Conservation (phyloP, 2,329 filamentous ascomycete species). For the Fusarium mangiferae region DNA sequence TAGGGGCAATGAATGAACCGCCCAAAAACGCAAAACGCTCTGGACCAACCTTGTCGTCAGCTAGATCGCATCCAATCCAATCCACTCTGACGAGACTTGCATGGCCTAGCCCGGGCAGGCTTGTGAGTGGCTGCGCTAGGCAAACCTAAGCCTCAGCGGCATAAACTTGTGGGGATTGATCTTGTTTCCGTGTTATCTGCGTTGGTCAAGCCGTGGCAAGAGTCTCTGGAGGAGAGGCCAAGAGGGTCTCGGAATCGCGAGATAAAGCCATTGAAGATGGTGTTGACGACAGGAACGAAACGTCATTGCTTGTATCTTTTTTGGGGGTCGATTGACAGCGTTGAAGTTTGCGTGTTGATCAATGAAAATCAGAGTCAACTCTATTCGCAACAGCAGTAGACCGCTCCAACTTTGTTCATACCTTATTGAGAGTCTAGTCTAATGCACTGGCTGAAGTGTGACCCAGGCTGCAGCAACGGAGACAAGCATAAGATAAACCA, state of each 20-base stretch:
- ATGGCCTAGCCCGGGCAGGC: constrained; percentile 23
- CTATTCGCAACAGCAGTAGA: constrained; percentile 16
- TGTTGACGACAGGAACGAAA: neutral
- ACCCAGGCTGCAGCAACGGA: neutral
- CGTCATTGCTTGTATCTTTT: neutral
- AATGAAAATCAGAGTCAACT: constrained; percentile 16
- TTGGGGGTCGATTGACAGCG: neutral
- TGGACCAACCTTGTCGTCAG: constrained; percentile 32
- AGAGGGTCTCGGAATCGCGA: neutral
- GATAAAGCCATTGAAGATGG: neutral
- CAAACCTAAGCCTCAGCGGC: constrained; percentile 18
- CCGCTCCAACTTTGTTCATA: constrained; percentile 27
- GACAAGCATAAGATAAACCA: constrained; percentile 7
- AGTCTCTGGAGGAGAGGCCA: neutral
- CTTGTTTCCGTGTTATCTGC: constrained; percentile 42
- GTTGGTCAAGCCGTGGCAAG: neutral
- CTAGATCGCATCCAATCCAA: constrained; percentile 30
- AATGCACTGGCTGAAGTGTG: constrained; percentile 13
- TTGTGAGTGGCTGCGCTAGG: constrained; percentile 23
- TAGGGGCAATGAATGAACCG: constrained; percentile 6
- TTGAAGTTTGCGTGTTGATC: neutral
- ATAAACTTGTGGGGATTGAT: constrained; percentile 11
- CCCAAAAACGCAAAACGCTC: constrained; percentile 29
- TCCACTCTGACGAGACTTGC: constrained; percentile 20
- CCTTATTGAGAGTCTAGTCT: constrained; percentile 17